Evolutionary conservation across 148 eudicot genomes (phyloP), one percentile per base, ranked within the genome.

Genomic region (Pouteria glomerata): DNA sequence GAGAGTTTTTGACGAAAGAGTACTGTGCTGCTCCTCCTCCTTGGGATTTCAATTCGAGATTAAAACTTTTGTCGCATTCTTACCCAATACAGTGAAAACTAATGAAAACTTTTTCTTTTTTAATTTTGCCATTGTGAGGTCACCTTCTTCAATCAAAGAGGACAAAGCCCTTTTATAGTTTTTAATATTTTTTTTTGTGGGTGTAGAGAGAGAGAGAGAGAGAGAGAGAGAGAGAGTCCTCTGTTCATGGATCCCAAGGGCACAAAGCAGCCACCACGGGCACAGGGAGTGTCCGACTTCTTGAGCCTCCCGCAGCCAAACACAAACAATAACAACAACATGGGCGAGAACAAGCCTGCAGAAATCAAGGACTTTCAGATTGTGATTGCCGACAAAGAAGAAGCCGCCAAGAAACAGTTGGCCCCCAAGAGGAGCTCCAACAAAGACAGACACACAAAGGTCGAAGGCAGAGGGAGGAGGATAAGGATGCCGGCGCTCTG

Each of bases 401-500:
- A 69, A 1, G 19, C 42, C 29, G 69, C 69, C 42, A 69, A 80
- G 55, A 77, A 85, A 35, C 82, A 74, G 26, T 68, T 88, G 27
- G 90, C 82, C 2, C 92, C 96, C 0, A 90, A 90, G 52, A 71
- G 90, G 21, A 81, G 56, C 50, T 81, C 96, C 35, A 90, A 83
- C 81, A 90, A 90, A 70, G 96, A 90, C 70, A 68, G 96, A 6
- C 96, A 90, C 76, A 90, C 87, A 0, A 90, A 90, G 60, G 96
- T 90, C 4, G 96, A 90, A 73, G 96, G 96, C n/a, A 71, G 93
- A 53, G 96, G 93, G 1, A 68, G 92, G 50, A 80, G 96, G 74
- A 88, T 90, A 24, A 67, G 96, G 75, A 88, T 90, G 92, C 93
- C 96, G 0, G 93, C 96, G 18, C 77, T 86, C 4, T 90, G 92